Evolutionary conservation across 2,329 filamentous ascomycete species (phyloP).

Genomic region (Immersiporthe knoxdaviesiana): DNA sequence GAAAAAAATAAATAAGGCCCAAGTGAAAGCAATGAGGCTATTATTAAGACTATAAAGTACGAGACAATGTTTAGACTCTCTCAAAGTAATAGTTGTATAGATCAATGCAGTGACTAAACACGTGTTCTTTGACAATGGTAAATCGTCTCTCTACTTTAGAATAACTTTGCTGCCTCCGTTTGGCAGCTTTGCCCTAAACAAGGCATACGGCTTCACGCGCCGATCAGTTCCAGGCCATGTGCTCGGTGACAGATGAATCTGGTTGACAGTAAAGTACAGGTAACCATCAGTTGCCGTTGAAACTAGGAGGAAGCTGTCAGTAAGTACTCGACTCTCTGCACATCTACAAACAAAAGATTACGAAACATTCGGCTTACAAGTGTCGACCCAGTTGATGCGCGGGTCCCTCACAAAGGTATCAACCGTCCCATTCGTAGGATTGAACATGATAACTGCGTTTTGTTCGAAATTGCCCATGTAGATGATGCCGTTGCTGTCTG

Average conservation of each 20-base stretch:
- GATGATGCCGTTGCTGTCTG: conserved; percentile 51
- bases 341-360: not conserved
- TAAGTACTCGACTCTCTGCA: not conserved
- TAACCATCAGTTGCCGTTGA: conserved; percentile 49
- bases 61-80: not conserved
- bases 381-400: conserved; percentile 51
- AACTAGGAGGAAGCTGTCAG: conserved; percentile 31
- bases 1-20: no score
- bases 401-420: conserved; percentile 48
- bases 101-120: not conserved
- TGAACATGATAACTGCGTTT: conserved; percentile 51
- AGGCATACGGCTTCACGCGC: conserved; percentile 33
- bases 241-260: conserved; percentile 39
- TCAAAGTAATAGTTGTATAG: not conserved
- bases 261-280: conserved; percentile 57
- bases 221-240: conserved; percentile 31
- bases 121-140: not conserved
- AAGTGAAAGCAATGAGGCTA: no score
- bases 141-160: not conserved
- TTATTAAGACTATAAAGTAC: not conserved
- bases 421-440: conserved; percentile 43
- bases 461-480: conserved; percentile 55
- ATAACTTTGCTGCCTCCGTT: conserved; percentile 34
- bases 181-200: conserved; percentile 35
- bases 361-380: conserved; percentile 34